These are phyloP conservation scores for Chimonanthus salicifolius DNA, from an alignment of 164 flowering plant species.

Conservation along the genomic window DNA sequence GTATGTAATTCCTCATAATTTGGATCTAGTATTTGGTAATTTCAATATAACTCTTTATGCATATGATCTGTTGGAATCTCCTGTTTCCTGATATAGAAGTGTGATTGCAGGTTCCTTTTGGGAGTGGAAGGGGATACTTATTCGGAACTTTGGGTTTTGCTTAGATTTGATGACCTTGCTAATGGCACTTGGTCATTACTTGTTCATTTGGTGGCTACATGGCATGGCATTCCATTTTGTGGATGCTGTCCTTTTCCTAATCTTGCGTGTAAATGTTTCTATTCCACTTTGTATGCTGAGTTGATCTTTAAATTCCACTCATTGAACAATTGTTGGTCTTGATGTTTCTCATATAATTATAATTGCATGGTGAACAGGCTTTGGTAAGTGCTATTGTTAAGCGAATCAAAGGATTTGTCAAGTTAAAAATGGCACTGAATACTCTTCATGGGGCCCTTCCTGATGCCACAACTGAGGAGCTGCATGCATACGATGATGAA, in stretches of 20 bases:
- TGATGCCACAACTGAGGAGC: conserved; percentile 85
- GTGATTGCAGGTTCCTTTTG: conserved; percentile 63
- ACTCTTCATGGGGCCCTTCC: conserved; percentile 94
- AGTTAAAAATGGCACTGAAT: conserved; percentile 61
- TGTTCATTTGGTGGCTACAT: conserved; percentile 95
- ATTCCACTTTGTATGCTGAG: conserved; percentile 6
- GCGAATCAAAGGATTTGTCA: conserved; percentile 72
- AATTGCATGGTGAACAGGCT: conserved; percentile 47
- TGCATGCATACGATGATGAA: conserved; percentile 86
- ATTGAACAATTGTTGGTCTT: not conserved
- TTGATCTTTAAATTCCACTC: not conserved
- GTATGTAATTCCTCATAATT: not conserved
- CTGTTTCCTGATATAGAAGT: not conserved
- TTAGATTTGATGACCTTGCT: conserved; percentile 83
- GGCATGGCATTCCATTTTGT: conserved; percentile 96
- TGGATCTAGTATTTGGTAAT: not conserved
- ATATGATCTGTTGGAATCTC: not conserved
- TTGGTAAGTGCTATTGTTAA: conserved; percentile 69
- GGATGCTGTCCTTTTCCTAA: conserved; percentile 84
- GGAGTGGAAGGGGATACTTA: conserved; percentile 82
- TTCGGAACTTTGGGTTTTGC: conserved; percentile 72
- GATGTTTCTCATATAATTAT: not conserved
- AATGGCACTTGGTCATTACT: conserved; percentile 86
- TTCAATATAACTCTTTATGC: too few relatives aligned
- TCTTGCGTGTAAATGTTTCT: conserved; percentile 60